Percentiles rank a stretch among this genome's conserved stretches.
These are phyloP conservation scores for Dothidotthia symphoricarpi DNA, from an alignment of 2,329 filamentous ascomycete species.

Conservation along the genomic window DNA sequence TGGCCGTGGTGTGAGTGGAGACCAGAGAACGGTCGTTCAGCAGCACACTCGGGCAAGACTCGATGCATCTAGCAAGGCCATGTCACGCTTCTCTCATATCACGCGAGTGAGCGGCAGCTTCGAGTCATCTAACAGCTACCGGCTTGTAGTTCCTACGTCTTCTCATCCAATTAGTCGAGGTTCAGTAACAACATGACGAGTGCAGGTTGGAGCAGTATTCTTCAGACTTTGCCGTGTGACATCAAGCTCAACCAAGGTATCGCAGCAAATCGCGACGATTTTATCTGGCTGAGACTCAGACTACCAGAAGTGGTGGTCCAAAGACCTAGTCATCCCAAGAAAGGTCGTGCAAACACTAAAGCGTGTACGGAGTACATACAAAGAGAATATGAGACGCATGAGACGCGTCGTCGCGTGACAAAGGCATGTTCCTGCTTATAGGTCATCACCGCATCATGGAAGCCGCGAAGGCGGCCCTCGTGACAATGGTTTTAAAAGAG, in stretches of 20 bases:
- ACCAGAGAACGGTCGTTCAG: no score
- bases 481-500: slow-evolving; percentile 82
- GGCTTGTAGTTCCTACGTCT: background rate
- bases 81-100: no score
- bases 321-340: slow-evolving; percentile 36
- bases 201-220: background rate
- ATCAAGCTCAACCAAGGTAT: slow-evolving; percentile 39
- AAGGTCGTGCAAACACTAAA: slow-evolving; percentile 8
- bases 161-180: slow-evolving; percentile 9
- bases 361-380: slow-evolving; percentile 12
- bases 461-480: slow-evolving; percentile 62
- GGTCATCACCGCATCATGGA: slow-evolving; percentile 69
- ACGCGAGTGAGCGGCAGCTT: no score
- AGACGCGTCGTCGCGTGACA: slow-evolving; percentile 28
- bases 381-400: slow-evolving; percentile 13
- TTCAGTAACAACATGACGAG: background rate
- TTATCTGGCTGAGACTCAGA: slow-evolving; percentile 40
- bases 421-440: slow-evolving; percentile 59
- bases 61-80: no score
- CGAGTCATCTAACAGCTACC: no score
- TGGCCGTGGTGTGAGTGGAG: no score
- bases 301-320: slow-evolving; percentile 43
- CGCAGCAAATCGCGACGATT: slow-evolving; percentile 28
- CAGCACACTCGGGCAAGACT: no score
- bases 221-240: slow-evolving; percentile 41